These are phyloP conservation scores for Alternaria triticimaculans DNA, from an alignment of 2,329 filamentous ascomycete genomes.

Conservation along the genomic window DNA sequence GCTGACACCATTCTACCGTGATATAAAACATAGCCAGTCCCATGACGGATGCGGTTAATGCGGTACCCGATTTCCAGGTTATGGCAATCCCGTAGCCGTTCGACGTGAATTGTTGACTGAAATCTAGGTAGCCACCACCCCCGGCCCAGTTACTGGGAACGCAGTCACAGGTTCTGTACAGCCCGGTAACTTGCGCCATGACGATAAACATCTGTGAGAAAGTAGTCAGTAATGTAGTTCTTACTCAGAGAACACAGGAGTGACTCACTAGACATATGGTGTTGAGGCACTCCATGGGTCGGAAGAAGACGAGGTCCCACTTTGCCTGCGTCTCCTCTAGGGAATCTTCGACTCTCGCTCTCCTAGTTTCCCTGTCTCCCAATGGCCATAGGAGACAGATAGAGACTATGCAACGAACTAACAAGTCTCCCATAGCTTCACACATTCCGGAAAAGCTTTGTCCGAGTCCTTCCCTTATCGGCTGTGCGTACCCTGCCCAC, in stretches of 20 bases:
- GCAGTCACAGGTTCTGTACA: slow-evolving; percentile 53
- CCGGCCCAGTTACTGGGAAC: slow-evolving; percentile 48
- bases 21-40: slow-evolving; percentile 46
- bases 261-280: slow-evolving; percentile 44
- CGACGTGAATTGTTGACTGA: slow-evolving; percentile 37
- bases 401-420: slow-evolving; percentile 11
- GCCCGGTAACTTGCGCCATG: slow-evolving; percentile 51
- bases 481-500: slow-evolving; percentile 13
- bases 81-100: slow-evolving; percentile 33
- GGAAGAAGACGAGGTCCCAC: slow-evolving; percentile 37
- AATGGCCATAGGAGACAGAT: slow-evolving; percentile 9
- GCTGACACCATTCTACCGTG: slow-evolving; percentile 49
- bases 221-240: background rate
- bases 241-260: background rate
- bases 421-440: slow-evolving; percentile 5
- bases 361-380: slow-evolving; percentile 4
- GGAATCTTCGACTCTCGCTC: background rate
- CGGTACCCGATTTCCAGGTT: slow-evolving; percentile 45
- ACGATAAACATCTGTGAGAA: slow-evolving; percentile 23
- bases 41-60: slow-evolving; percentile 40
- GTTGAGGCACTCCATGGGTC: slow-evolving; percentile 47
- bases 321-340: slow-evolving; percentile 21
- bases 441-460: slow-evolving; percentile 7
- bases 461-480: slow-evolving; percentile 17
- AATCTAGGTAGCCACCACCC: slow-evolving; percentile 54